phyloP scores from a whole-genome alignment of 163 green algal genomes.

The Chlorella variabilis region DNA sequence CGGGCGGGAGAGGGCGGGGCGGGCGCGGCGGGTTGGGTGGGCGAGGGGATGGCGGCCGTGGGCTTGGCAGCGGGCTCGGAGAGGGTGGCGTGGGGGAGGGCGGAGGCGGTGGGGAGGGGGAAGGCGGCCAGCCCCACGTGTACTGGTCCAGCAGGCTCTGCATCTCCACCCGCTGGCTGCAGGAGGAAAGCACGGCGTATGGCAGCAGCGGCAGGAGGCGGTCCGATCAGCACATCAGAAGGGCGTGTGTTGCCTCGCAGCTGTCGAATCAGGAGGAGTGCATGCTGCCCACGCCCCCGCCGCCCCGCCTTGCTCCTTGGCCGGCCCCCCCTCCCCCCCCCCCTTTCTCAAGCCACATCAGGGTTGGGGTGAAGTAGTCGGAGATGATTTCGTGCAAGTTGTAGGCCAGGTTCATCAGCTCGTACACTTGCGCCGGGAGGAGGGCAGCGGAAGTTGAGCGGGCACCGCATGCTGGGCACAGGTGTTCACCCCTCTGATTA shows the following conservation, averaged over 20 bases:
- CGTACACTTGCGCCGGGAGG: neutral
- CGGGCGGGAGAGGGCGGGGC: neutral
- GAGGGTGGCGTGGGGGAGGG: neutral
- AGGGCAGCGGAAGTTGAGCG: neutral
- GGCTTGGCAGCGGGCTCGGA: neutral
- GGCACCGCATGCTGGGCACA: neutral
- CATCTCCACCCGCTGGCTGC: neutral
- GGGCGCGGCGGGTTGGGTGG: neutral
- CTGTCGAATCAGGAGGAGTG: too few species aligned
- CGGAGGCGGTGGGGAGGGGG: constrained; percentile 1
- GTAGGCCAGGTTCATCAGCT: constrained; percentile 4
- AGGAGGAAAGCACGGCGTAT: neutral
- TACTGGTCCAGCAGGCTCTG: neutral
- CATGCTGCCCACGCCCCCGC: too few species aligned
- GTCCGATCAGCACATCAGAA: too few species aligned
- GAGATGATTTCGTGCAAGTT: constrained; percentile 11
- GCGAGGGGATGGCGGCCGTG: neutral
- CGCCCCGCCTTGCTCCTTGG: too few species aligned
- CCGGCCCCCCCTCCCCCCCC: too few species aligned
- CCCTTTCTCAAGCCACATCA: constrained; percentile 14
- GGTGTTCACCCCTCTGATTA: too few species aligned
- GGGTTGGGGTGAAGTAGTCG: neutral
- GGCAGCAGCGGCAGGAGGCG: neutral
- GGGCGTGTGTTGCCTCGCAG: too few species aligned
- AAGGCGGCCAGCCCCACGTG: neutral